phyloP scores from a whole-genome alignment of 192 early-diverging fungal genomes.

The Backusella luteola region DNA sequence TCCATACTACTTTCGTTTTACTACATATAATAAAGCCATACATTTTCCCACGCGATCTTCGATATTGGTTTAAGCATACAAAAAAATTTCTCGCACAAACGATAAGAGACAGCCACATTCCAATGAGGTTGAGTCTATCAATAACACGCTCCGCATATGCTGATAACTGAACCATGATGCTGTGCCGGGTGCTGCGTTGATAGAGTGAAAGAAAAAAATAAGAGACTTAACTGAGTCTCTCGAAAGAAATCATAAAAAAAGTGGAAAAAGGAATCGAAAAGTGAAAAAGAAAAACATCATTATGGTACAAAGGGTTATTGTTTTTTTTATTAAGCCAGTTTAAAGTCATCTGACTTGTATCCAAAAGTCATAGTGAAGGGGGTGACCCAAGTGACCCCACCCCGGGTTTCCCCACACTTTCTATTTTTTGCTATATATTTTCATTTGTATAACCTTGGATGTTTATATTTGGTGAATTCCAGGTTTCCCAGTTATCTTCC shows the following conservation, averaged over 20 bases:
- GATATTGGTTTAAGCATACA: slow-evolving; percentile 28
- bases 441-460: background rate
- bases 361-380: background rate
- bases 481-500: slow-evolving; percentile 16
- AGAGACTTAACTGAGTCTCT: background rate
- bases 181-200: background rate
- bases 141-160: slow-evolving; percentile 26
- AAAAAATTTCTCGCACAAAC: slow-evolving; percentile 29
- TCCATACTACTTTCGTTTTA: background rate
- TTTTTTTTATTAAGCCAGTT: background rate
- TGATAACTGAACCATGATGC: slow-evolving; percentile 26
- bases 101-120: slow-evolving; percentile 28
- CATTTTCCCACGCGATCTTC: slow-evolving; percentile 28
- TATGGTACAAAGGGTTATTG: background rate
- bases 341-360: background rate
- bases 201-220: slow-evolving; percentile 1
- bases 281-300: background rate
- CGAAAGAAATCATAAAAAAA: background rate
- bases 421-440: background rate
- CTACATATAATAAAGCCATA: background rate
- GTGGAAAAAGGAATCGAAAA: background rate
- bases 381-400: background rate
- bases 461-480: slow-evolving; percentile 14
- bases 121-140: slow-evolving; percentile 34
- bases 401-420: background rate